phyloP scores from a whole-genome alignment of 495 filamentous ascomycete genomes.

The Podospora didyma region DNA sequence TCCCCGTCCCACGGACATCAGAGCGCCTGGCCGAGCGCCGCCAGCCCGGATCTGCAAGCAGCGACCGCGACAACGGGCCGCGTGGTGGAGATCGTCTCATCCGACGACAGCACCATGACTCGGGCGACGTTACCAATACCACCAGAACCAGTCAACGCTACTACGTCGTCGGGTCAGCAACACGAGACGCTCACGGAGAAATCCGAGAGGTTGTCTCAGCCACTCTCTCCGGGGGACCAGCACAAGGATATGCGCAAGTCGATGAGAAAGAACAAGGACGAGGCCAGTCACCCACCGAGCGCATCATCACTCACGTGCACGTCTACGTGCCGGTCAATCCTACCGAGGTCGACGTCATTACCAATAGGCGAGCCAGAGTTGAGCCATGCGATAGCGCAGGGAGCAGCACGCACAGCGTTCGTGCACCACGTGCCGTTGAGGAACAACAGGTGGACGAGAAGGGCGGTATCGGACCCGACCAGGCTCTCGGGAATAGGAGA shows the following conservation, averaged over 20 bases:
- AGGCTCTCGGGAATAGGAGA: background rate
- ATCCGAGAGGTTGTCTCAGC: conserved; percentile 1
- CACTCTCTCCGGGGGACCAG: background rate
- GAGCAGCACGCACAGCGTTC: conserved; percentile 25
- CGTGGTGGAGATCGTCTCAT: conserved; percentile 3
- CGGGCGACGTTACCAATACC: background rate
- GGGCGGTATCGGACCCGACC: background rate
- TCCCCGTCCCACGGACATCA: conserved; percentile 31
- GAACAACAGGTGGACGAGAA: background rate
- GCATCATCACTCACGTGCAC: conserved; percentile 20
- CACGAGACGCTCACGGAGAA: conserved; percentile 5
- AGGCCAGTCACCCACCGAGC: background rate
- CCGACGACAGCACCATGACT: background rate
- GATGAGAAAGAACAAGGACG: conserved; percentile 13
- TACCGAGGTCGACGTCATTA: background rate
- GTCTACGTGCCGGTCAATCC: conserved; percentile 15
- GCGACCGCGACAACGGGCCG: conserved; percentile 4
- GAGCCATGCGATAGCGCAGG: conserved; percentile 22
- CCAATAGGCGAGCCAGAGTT: conserved; percentile 3
- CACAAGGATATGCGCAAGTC: conserved; percentile 25
- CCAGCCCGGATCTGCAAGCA: conserved; percentile 17
- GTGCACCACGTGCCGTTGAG: conserved; percentile 1
- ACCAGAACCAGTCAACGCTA: conserved; percentile 25
- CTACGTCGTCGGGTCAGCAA: conserved; percentile 15
- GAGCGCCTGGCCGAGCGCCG: conserved; percentile 35